Percentiles rank a stretch among this genome's conserved stretches.
Conservation (phyloP, 2,329 filamentous ascomycete species). For the Colletotrichum phormii region DNA sequence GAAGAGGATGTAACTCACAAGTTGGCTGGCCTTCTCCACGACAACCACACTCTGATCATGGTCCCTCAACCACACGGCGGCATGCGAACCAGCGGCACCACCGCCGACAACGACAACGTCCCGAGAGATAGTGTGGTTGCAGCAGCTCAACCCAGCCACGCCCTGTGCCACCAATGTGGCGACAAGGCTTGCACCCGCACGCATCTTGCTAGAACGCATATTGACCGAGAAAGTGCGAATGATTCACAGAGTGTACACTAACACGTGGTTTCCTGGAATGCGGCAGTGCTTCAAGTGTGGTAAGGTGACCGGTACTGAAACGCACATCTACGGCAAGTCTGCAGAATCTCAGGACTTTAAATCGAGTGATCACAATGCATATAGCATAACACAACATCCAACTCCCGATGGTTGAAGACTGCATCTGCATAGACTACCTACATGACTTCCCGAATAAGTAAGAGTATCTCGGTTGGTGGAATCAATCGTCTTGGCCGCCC, state of each 20-base stretch:
- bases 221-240: neutral
- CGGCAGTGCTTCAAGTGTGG: neutral
- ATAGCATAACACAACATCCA: too few species aligned
- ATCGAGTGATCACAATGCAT: neutral
- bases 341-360: neutral
- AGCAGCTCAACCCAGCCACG: neutral
- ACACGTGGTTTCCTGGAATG: neutral
- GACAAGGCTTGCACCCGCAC: neutral
- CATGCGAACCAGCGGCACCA: constrained; percentile 53
- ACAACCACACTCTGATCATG: constrained; percentile 50
- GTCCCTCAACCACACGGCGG: constrained; percentile 52
- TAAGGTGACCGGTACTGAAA: neutral
- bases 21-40: constrained; percentile 49
- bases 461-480: neutral
- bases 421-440: neutral
- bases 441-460: neutral
- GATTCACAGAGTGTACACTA: too few species aligned
- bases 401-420: neutral
- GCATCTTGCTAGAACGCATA: constrained; percentile 15
- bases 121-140: constrained; percentile 31
- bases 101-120: constrained; percentile 54
- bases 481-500: neutral
- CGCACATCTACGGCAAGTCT: neutral
- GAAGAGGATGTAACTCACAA: constrained; percentile 40
- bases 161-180: neutral